Percentiles rank a stretch among this genome's conserved stretches.
Conservation (phyloP, 1,139 yeast genomes). For the Groenewaldozyma sp. region DNA sequence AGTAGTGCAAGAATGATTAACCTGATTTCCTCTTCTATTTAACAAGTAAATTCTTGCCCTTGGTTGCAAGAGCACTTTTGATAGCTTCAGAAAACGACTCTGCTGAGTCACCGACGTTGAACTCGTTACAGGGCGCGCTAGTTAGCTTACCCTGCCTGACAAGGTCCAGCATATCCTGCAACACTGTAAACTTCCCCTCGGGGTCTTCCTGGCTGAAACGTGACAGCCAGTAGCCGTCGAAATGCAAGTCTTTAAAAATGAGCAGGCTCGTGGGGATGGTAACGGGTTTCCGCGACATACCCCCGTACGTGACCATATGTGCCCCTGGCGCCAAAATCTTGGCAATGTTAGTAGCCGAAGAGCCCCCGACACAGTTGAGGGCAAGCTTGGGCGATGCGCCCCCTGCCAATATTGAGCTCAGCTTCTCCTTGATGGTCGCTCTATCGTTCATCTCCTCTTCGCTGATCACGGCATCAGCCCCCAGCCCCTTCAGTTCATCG, state of each 20-base stretch:
- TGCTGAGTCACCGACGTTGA: slow-evolving; percentile 12
- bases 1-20: no score
- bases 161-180: slow-evolving; percentile 53
- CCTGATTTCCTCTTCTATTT: no score
- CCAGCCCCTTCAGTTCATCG: slow-evolving; percentile 48
- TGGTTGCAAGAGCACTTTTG: not conserved
- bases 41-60: not conserved
- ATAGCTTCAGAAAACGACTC: not conserved
- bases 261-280: slow-evolving; percentile 78
- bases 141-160: slow-evolving; percentile 50
- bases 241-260: slow-evolving; percentile 79
- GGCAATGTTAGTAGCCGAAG: slow-evolving; percentile 69
- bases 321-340: slow-evolving; percentile 64
- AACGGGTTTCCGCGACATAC: slow-evolving; percentile 95
- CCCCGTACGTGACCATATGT: slow-evolving; percentile 86
- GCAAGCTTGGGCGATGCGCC: slow-evolving; percentile 77
- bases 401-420: slow-evolving; percentile 37
- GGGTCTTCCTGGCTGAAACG: slow-evolving; percentile 60
- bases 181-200: slow-evolving; percentile 49
- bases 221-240: slow-evolving; percentile 93
- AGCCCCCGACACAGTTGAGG: slow-evolving; percentile 89
- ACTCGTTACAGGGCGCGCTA: slow-evolving; percentile 52
- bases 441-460: slow-evolving; percentile 72
- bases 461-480: slow-evolving; percentile 86
- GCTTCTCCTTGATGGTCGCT: slow-evolving; percentile 56